Conservation (phyloP, 768 basidiomycete species). For the Auriscalpium vulgare region DNA sequence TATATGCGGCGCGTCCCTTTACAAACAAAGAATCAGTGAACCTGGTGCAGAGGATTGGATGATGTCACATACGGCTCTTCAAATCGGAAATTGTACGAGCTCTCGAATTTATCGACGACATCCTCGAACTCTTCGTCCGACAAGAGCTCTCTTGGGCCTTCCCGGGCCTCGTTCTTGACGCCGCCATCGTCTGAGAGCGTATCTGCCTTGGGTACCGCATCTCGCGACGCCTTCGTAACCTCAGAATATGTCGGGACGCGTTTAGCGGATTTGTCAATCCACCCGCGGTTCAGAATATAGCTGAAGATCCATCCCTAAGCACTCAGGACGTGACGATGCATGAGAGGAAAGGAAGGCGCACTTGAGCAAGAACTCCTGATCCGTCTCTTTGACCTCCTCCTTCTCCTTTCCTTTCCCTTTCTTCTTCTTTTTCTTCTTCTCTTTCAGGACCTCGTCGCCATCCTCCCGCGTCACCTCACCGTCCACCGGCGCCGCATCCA, state of each 20-base stretch:
- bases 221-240: slow-evolving; percentile 37
- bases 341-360: slow-evolving; percentile 30
- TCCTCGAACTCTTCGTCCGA: slow-evolving; percentile 84
- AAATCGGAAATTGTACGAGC: slow-evolving; percentile 96
- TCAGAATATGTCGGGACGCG: slow-evolving; percentile 84
- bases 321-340: neutral
- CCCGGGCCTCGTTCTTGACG: slow-evolving; percentile 16
- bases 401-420: slow-evolving; percentile 28
- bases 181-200: no score
- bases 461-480: slow-evolving; percentile 21
- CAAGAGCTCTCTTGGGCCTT: slow-evolving; percentile 25
- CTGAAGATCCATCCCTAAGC: slow-evolving; percentile 30
- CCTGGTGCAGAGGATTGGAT: neutral
- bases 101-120: slow-evolving; percentile 85
- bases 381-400: slow-evolving; percentile 46
- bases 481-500: slow-evolving; percentile 29
- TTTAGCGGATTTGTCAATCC: slow-evolving; percentile 76
- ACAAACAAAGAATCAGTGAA: slow-evolving; percentile 10
- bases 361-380: slow-evolving; percentile 90
- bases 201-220: slow-evolving; percentile 25
- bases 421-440: slow-evolving; percentile 21
- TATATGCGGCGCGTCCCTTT: slow-evolving; percentile 59
- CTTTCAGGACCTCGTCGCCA: slow-evolving; percentile 18
- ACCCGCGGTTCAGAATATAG: slow-evolving; percentile 95
- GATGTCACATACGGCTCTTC: slow-evolving; percentile 76